Conservation (phyloP, 371 early-diverging fungal genomes). For the Mucor plumbeus region DNA sequence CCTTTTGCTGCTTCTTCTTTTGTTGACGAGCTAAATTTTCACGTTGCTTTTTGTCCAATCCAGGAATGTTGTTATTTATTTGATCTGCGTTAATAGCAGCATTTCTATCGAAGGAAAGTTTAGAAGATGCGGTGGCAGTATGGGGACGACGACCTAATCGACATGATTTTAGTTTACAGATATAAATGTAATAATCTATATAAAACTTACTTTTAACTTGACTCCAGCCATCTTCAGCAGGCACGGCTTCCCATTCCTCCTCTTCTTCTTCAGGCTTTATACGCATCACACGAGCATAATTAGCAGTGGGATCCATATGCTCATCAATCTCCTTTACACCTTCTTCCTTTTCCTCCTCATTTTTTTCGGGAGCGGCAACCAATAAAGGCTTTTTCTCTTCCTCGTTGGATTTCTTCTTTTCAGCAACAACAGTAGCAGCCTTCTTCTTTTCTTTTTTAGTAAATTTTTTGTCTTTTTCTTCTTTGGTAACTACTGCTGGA, state of each 20-base stretch:
- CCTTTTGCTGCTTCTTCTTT: conserved; percentile 52
- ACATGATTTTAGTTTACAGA: not conserved
- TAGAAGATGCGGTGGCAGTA: not conserved
- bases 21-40: conserved; percentile 51
- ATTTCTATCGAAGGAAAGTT: conserved; percentile 2
- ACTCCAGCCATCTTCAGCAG: conserved; percentile 45
- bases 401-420: too few relatives aligned
- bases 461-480: conserved; percentile 28
- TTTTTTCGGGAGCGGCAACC: not conserved
- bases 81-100: conserved; percentile 4
- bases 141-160: conserved; percentile 19
- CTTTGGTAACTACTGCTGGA: conserved; percentile 4
- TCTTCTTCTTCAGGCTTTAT: conserved; percentile 44
- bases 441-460: conserved; percentile 16
- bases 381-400: not conserved
- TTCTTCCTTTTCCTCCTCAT: conserved; percentile 10
- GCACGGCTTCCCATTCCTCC: conserved; percentile 35
- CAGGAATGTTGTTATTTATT: conserved; percentile 7
- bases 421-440: not conserved
- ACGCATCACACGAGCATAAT: conserved; percentile 50
- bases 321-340: conserved; percentile 43
- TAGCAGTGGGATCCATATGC: conserved; percentile 46
- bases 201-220: conserved; percentile 32
- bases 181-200: not conserved
- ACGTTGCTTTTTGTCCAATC: conserved; percentile 60